Evolutionary conservation across 768 basidiomycete species (phyloP).

Genomic region (Neoboletus brunneissimus): DNA sequence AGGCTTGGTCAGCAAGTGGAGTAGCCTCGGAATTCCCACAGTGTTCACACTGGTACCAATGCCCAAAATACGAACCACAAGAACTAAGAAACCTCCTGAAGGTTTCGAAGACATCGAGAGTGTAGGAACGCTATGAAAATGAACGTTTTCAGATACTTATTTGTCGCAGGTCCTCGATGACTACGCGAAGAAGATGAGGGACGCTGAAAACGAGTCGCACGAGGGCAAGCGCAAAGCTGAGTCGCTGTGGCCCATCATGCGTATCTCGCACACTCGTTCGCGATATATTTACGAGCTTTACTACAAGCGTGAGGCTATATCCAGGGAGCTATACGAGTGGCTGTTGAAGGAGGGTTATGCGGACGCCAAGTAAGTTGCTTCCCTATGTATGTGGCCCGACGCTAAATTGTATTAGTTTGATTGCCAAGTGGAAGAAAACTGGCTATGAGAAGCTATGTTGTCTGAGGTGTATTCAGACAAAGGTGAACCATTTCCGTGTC

Average conservation of each 20-base stretch:
- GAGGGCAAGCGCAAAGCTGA: conserved; percentile 96
- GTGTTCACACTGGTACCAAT: conserved; percentile 40
- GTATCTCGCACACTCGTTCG: conserved; percentile 93
- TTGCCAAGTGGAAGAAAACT: conserved; percentile 99
- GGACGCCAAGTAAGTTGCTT: conserved; percentile 78
- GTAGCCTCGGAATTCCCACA: conserved; percentile 18
- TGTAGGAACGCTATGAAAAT: conserved; percentile 39
- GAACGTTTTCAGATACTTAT: conserved; percentile 5
- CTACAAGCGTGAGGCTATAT: conserved; percentile 96
- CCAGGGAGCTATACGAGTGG: conserved; percentile 94
- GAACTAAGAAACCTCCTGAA: conserved; percentile 93
- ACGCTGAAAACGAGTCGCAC: conserved; percentile 97
- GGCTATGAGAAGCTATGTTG: conserved; percentile 99
- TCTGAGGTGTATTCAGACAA: conserved; percentile 92
- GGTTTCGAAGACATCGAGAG: conserved; percentile 92
- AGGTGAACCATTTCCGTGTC: conserved; percentile 42
- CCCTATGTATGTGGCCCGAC: background rate
- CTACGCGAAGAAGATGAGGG: conserved; percentile 98
- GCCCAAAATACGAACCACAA: conserved; percentile 91
- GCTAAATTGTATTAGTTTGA: conserved; percentile 53
- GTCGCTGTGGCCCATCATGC: conserved; percentile 97
- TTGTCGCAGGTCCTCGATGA: conserved; percentile 82
- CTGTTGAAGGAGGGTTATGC: conserved; percentile 95
- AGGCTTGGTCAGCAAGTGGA: background rate
- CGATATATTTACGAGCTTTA: conserved; percentile 98